A percentile compares a stretch with the other conserved stretches of the same genome.
phyloP scores from a whole-genome alignment of 306 rosid genomes.

The Lupinus albus region DNA sequence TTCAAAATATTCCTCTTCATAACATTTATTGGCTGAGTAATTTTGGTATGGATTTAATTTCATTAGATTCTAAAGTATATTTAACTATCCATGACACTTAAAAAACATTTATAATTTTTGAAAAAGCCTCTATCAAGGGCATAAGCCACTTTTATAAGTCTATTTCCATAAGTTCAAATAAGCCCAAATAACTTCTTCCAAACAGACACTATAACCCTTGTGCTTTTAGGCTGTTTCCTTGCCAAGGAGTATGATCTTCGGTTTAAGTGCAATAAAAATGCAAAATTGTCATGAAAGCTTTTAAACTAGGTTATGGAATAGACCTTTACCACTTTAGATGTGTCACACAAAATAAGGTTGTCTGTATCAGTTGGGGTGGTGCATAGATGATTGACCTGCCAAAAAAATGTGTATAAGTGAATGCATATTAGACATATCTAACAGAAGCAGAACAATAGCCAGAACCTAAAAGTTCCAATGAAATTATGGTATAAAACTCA shows the following conservation, averaged over 20 bases:
- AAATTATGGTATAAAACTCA: slow-evolving; percentile 44
- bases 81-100: neutral
- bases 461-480: slow-evolving; percentile 16
- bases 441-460: slow-evolving; percentile 27
- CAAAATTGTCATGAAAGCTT: slow-evolving; percentile 29
- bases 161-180: no score
- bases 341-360: slow-evolving; percentile 87
- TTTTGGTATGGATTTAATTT: neutral
- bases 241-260: slow-evolving; percentile 23
- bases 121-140: no score
- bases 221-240: slow-evolving; percentile 15
- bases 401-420: slow-evolving; percentile 34
- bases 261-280: slow-evolving; percentile 12
- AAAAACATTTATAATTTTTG: no score
- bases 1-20: no score
- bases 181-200: neutral
- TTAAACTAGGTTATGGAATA: slow-evolving; percentile 60
- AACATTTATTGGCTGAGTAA: neutral
- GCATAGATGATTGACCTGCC: slow-evolving; percentile 92
- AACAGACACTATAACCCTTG: neutral
- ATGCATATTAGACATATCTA: slow-evolving; percentile 6
- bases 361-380: slow-evolving; percentile 72
- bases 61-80: neutral
- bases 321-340: slow-evolving; percentile 81
- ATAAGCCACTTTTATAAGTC: no score